These are phyloP conservation scores for Phytophthora foliorum DNA, from an alignment of 352 stramenopile genomes.

Conservation along the genomic window DNA sequence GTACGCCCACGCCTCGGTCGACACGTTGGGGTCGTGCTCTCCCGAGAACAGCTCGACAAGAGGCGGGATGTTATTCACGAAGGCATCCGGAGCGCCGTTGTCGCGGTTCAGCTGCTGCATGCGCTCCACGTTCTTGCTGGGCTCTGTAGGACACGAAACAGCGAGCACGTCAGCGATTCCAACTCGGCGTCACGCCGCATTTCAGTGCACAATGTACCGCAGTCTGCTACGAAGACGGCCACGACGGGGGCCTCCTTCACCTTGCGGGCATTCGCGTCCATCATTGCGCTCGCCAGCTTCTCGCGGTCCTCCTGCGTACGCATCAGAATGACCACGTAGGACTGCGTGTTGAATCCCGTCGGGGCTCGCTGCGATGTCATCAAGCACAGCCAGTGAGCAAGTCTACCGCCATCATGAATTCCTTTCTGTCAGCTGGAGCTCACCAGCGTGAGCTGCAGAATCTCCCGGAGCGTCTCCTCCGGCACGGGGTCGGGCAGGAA, in stretches of 20 bases:
- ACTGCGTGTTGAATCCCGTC: constrained; percentile 79
- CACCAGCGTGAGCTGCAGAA: constrained; percentile 72
- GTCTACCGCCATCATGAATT: neutral
- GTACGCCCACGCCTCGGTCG: constrained; percentile 74
- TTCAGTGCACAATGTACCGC: constrained; percentile 41
- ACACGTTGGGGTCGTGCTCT: constrained; percentile 61
- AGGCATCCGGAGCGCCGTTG: constrained; percentile 47
- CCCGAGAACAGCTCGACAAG: constrained; percentile 64
- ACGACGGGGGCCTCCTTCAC: constrained; percentile 73
- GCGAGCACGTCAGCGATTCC: neutral
- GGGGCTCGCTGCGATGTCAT: constrained; percentile 53
- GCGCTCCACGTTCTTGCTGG: constrained; percentile 65
- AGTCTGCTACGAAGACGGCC: constrained; percentile 75
- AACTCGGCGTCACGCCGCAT: no score
- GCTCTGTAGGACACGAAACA: constrained; percentile 41
- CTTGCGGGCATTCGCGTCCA: constrained; percentile 63
- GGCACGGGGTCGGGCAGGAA: constrained; percentile 54
- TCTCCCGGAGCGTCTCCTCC: constrained; percentile 61
- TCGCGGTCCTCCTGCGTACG: constrained; percentile 62
- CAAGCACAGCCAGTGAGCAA: neutral
- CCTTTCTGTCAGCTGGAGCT: neutral
- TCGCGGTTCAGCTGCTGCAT: constrained; percentile 75
- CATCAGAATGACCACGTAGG: constrained; percentile 71
- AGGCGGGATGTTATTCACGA: constrained; percentile 54
- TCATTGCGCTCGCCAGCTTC: constrained; percentile 64